These are phyloP conservation scores for Thecamonas trahens DNA, from an alignment of 78 protist species.

Conservation along the genomic window DNA sequence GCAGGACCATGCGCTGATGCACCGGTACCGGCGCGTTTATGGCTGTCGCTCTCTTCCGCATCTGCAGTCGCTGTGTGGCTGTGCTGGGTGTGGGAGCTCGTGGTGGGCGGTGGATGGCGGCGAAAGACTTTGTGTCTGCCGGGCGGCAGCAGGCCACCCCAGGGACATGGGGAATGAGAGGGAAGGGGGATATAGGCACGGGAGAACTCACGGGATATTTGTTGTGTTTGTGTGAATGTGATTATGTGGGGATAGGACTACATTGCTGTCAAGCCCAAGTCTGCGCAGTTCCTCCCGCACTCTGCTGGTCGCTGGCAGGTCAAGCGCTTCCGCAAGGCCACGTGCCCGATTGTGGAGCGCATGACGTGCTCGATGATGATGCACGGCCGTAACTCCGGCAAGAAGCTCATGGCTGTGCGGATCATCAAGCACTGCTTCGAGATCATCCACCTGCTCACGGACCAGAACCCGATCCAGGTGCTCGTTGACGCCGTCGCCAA, in stretches of 20 bases:
- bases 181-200: too few species aligned
- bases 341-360: constrained; percentile 99
- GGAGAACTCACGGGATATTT: background rate
- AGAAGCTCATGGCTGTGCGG: constrained; percentile 97
- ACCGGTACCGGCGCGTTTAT: background rate
- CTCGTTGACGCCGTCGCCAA: constrained; percentile 89
- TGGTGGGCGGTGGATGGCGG: too few species aligned
- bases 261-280: constrained; percentile 80
- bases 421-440: constrained; percentile 98
- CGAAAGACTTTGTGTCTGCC: too few species aligned
- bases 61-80: too few species aligned
- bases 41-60: background rate
- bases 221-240: background rate
- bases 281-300: constrained; percentile 93
- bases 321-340: constrained; percentile 98
- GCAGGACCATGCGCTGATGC: background rate
- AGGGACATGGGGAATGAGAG: too few species aligned
- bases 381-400: constrained; percentile 99
- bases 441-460: constrained; percentile 96
- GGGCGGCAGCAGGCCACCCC: too few species aligned
- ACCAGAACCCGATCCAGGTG: constrained; percentile 88
- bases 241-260: constrained; percentile 72
- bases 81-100: too few species aligned
- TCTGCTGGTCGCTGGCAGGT: constrained; percentile 95
- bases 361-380: constrained; percentile 90